Evolutionary conservation across 2,329 filamentous ascomycete genomes (phyloP), one percentile per base, ranked within the genome.

Genomic region (Penicillium psychrosexuale): DNA sequence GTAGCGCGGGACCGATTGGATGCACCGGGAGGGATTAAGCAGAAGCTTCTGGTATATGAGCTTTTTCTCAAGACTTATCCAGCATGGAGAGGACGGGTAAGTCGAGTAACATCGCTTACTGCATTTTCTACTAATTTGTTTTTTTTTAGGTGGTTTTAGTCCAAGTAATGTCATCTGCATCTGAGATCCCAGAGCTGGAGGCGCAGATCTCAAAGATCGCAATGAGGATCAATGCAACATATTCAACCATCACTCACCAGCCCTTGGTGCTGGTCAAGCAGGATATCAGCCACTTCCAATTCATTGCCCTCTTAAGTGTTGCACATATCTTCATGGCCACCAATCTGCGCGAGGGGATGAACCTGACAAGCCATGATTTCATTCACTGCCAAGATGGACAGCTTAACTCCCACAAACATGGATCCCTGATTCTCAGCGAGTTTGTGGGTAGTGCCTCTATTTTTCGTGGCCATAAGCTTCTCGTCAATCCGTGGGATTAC

Each of bases 401-500:
- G 60, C 77, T 83, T 52, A 76, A 79, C 2, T 77, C 85, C 40
- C 91, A 91, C 76, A 91, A 89, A 74, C 84, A 94, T 67, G 90
- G 90, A 2, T 91, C 91, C 1, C 80, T 97, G 31, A 96, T 97
- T 58, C 77, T 97, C 52, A 96, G 90, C 59, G 93, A 97, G 70
- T 97, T 97, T 68, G 96, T 92, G 1, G 93, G 93, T 17, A 96
- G 91, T 54, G 87, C 92, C 1, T 89, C 89, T 0, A 82, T 97
- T 2, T 95, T 97, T 66, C 83, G 84, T 15, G 85, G 86, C 31
- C 84, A 90, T 51, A 87, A 94, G 61, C 80, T 97, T 15, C 83
- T 89, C 0, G 87, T 97, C 66, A 97, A 97, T 67, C 93, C 93
- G 0, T 97, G 93, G 93, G 89, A 96, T 70, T 96, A 96, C 72